These are phyloP conservation scores for Trypanosoma cruzi DNA, from an alignment of 208 protist species.

Conservation along the genomic window DNA sequence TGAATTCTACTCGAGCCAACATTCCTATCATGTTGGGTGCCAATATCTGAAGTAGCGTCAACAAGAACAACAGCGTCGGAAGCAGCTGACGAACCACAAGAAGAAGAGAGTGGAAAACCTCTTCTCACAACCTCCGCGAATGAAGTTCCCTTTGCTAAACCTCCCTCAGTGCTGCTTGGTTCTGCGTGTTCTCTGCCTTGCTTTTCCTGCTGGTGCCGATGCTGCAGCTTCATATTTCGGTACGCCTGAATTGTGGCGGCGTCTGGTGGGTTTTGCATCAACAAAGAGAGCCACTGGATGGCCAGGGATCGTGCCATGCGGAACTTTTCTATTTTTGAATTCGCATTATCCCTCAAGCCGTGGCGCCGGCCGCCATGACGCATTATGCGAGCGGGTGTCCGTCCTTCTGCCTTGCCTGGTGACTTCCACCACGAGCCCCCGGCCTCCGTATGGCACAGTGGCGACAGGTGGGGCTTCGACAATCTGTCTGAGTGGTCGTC, in stretches of 20 bases:
- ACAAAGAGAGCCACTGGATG: slow-evolving; percentile 48
- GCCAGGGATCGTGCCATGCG: slow-evolving; percentile 49
- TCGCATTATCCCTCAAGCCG: neutral
- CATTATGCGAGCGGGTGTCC: neutral
- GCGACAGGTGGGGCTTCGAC: neutral
- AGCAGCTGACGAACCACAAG: neutral
- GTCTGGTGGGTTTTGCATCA: slow-evolving; percentile 49
- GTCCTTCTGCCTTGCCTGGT: neutral
- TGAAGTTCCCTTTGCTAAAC: neutral
- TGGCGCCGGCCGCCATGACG: neutral
- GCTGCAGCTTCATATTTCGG: slow-evolving; percentile 14
- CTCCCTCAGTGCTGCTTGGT: neutral
- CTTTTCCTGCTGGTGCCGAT: neutral
- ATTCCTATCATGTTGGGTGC: neutral
- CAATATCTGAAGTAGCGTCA: neutral
- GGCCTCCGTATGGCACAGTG: neutral
- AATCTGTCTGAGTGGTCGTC: neutral
- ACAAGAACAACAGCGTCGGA: neutral
- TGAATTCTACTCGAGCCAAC: neutral
- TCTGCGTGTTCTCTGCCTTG: neutral
- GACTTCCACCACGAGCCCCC: neutral
- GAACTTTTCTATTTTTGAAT: slow-evolving; percentile 14
- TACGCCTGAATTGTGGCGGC: slow-evolving; percentile 25
- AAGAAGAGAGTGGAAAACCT: neutral
- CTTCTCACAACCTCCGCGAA: slow-evolving; percentile 28